Evolutionary conservation across 2,329 filamentous ascomycete species (phyloP), one percentile per base, ranked within the genome.

Genomic region (Sporothrix sp.): DNA sequence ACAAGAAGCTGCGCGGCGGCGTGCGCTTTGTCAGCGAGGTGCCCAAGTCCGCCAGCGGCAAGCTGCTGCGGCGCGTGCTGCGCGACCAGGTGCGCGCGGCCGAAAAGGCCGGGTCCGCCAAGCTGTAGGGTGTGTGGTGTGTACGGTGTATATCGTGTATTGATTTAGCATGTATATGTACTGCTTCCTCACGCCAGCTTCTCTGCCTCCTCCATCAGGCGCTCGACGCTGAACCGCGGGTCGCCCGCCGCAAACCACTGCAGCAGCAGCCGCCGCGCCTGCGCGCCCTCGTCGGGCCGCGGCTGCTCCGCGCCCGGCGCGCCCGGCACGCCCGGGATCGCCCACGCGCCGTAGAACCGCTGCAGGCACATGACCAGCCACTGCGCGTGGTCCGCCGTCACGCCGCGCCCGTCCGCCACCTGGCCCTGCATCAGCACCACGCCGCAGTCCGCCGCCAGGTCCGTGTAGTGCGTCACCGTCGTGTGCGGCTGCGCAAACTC

Each of bases 321-420:
- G 32, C 53, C 51, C 7, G 68, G 21, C 27, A 44, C 47, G 32
- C 53, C 51, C 7, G 51, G 53, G 48, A 63, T 71, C 52, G 75
- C 75, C 73, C 79, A 71, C 56, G 79, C 79, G 16, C 84, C 80
- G 63, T 98, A 98, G 67, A 98, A 98, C 62, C 88, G 82, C 72
- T 98, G 93, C 69, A 98, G 70, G 59, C 88, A 93, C 80, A 96
- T 86, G 45, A 95, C 73, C 59, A 98, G 69, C 84, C 87, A 96
- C 67, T 82, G 83, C n/a, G 85, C 90, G 63, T 95, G 85, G 48
- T 89, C 80, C 0, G 87, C 76, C 56, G 74, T 82, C 5, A 95
- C 80, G 4, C 91, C 90, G 11, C 82, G 73, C 27, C 84, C 83
- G 54, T 88, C 81, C 49, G 86, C 73, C 13, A 97, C 83, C 57